These are phyloP conservation scores for Wilcoxina mikolae DNA, from an alignment of 495 filamentous ascomycete genomes.

Conservation along the genomic window DNA sequence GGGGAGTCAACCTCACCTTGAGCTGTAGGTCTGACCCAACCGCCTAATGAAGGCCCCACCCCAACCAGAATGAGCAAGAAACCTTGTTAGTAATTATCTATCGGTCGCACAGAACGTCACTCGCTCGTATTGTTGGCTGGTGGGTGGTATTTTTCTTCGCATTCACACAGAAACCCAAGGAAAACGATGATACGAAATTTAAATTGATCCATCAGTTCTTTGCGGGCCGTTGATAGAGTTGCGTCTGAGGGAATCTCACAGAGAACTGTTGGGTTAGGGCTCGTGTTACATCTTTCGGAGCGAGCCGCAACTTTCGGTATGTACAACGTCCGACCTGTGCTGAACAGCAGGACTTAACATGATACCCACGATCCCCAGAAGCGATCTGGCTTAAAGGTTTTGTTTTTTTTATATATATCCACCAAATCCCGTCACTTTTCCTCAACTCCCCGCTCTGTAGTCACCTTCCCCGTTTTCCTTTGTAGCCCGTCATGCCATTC, in stretches of 20 bases:
- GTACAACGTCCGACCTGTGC: neutral
- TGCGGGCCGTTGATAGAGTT: too few relatives aligned
- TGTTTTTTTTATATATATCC: neutral
- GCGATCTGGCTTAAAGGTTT: neutral
- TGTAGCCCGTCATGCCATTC: conserved; percentile 14
- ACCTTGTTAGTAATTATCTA: neutral
- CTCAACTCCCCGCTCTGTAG: neutral
- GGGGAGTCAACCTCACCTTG: too few relatives aligned
- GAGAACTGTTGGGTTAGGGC: neutral
- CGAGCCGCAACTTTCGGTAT: conserved; percentile 3
- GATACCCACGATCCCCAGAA: neutral
- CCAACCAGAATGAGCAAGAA: neutral
- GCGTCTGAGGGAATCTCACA: too few relatives aligned
- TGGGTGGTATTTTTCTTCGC: too few relatives aligned
- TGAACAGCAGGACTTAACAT: neutral
- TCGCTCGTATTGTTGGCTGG: neutral
- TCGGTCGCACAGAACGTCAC: neutral
- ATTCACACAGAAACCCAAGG: too few relatives aligned
- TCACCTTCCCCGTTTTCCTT: neutral
- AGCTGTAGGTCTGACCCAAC: neutral
- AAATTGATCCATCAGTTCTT: too few relatives aligned
- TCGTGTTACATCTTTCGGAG: neutral
- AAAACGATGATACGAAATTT: too few relatives aligned
- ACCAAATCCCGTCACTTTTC: neutral
- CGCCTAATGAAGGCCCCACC: neutral